Base-by-base conservation (phyloP, 1,284 basidiomycete species). In the Hypsizygus ulmarius region DNA sequence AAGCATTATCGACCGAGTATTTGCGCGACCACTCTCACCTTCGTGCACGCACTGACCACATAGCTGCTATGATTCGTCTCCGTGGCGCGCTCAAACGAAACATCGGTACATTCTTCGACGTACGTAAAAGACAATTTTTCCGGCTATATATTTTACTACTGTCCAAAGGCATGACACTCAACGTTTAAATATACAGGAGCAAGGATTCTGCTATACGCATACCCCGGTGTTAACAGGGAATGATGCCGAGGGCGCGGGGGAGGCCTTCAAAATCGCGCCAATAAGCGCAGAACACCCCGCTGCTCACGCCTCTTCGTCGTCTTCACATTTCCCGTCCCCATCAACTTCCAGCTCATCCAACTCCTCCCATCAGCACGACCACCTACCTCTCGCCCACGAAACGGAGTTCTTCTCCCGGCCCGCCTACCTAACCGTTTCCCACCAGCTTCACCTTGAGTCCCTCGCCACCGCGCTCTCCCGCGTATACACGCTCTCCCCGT, bases 201-300 rank as follows among this genome's bases (percentile, higher is more conserved):
- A 90, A 67, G 90, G 84, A 27, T 98, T 97, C 64, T 70, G 77
- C 39, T 83, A 90, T 58, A 76, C 82, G 12, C 86, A 96, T 57
- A 88, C 93, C 0, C 96, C 97, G 0, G 77, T 98, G 36, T 71
- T 97, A 32, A 98, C 96, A 0, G 81, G 84, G 6, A 93, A 84
- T 54, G 97, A 99, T 66, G 96, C 94, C 56, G 96, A 99, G 73
- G 97, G 96, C n/a, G 95, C 90, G 3, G 96, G 97, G 14, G 94
- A 98, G 68, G 84, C 90, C 1, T 99, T 99, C 65, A 78, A 80
- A 10, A 73, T 97, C 29, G 69, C 73, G 46, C 59, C 71, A 59
- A 36, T 63, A 14, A 48, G 62, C 25, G 41, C 47, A n/a, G 54
- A 55, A 27, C 64, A 65, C 45, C 60, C 62, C 33, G 55, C 62